These are phyloP conservation scores for Erucastrum elatum DNA, from an alignment of 345 rosid species.

Conservation along the genomic window DNA sequence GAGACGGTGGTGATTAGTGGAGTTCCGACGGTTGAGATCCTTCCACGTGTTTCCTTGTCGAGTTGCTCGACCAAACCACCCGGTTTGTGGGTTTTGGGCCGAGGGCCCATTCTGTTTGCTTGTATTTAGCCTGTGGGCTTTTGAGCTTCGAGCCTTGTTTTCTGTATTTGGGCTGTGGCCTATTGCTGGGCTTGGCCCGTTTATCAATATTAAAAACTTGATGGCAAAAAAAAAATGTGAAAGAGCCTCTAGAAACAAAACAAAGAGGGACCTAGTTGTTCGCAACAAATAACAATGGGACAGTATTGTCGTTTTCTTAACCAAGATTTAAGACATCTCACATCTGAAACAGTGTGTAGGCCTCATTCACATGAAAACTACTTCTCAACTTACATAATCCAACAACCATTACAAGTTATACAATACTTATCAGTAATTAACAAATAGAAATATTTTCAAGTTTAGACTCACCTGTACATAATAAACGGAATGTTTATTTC, in stretches of 20 bases:
- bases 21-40: too few species aligned
- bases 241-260: slow-evolving; percentile 20
- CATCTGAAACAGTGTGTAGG: slow-evolving; percentile 6
- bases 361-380: slow-evolving; percentile 24
- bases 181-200: too few species aligned
- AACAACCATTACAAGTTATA: not conserved
- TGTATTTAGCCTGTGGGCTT: too few species aligned
- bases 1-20: too few species aligned
- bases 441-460: not conserved
- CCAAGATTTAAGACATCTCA: slow-evolving; percentile 34
- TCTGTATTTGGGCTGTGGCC: too few species aligned
- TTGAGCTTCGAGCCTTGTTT: too few species aligned
- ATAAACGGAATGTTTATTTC: not conserved
- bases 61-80: too few species aligned
- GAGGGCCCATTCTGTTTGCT: too few species aligned
- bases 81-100: too few species aligned
- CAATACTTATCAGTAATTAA: not conserved
- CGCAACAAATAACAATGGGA: slow-evolving; percentile 3
- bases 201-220: too few species aligned
- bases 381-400: slow-evolving; percentile 20
- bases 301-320: slow-evolving; percentile 26
- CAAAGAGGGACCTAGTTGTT: slow-evolving; percentile 25
- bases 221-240: too few species aligned
- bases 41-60: too few species aligned
- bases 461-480: not conserved